Evolutionary conservation across 305 asterid genomes (phyloP).

Genomic region (Plantago lanceolata): DNA sequence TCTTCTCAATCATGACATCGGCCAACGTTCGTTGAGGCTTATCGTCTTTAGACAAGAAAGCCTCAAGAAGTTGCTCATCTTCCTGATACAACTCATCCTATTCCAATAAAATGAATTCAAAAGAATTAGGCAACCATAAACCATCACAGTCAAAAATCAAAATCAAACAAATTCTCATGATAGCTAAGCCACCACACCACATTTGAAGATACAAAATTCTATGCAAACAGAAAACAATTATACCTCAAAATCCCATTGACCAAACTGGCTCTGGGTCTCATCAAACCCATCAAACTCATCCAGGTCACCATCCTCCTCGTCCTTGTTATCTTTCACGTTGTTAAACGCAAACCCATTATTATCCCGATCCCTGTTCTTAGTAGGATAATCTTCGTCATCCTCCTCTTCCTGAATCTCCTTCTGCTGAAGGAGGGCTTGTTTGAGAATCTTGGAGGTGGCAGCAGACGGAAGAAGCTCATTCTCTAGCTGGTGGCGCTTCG

Average conservation of each 20-base stretch:
- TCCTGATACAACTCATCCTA: conserved; percentile 68
- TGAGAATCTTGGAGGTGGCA: conserved; percentile 72
- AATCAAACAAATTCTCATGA: background rate
- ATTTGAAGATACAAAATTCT: background rate
- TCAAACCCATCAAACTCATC: conserved; percentile 66
- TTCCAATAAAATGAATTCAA: conserved; percentile 4
- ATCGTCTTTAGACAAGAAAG: conserved; percentile 58
- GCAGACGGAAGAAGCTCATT: conserved; percentile 54
- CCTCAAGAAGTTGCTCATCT: conserved; percentile 67
- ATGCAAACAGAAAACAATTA: conserved; percentile 1
- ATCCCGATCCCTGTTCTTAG: conserved; percentile 24
- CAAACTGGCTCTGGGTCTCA: conserved; percentile 65
- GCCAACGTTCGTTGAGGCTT: conserved; percentile 72
- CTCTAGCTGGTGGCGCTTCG: conserved; percentile 67
- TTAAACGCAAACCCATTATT: conserved; percentile 24
- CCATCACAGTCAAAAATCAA: background rate
- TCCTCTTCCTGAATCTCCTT: conserved; percentile 80
- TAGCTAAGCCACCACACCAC: background rate
- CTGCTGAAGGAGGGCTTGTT: conserved; percentile 71
- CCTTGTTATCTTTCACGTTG: conserved; percentile 29
- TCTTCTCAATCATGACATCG: conserved; percentile 60
- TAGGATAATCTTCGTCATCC: conserved; percentile 26
- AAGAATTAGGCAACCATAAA: background rate
- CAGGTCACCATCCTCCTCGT: conserved; percentile 51
- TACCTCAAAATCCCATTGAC: conserved; percentile 56